These are phyloP conservation scores for Amphirosellinia nigrospora DNA, from an alignment of 495 filamentous ascomycete genomes.

Conservation along the genomic window DNA sequence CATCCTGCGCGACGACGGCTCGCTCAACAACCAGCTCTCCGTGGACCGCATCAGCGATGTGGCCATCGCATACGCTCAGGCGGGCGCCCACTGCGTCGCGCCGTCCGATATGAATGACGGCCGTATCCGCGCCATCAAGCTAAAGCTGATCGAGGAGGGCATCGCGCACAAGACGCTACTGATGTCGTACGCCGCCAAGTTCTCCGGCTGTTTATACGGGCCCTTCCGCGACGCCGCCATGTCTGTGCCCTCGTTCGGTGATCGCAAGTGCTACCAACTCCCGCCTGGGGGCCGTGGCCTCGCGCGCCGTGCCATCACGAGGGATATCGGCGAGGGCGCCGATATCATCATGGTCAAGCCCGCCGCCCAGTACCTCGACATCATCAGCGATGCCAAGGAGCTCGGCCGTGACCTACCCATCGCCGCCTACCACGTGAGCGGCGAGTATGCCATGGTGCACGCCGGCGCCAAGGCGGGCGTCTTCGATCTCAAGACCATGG, in stretches of 20 bases:
- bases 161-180: slow-evolving; percentile 87
- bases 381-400: slow-evolving; percentile 95
- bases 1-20: slow-evolving; percentile 88
- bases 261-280: slow-evolving; percentile 94
- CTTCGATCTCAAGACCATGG: slow-evolving; percentile 96
- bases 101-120: slow-evolving; percentile 99
- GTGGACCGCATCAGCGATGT: slow-evolving; percentile 94
- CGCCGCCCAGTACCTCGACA: slow-evolving; percentile 90
- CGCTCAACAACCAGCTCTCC: slow-evolving; percentile 87
- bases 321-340: slow-evolving; percentile 91
- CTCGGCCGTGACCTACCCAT: slow-evolving; percentile 87
- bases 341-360: slow-evolving; percentile 99
- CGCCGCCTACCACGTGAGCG: slow-evolving; percentile 95
- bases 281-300: slow-evolving; percentile 92
- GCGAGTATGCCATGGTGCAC: slow-evolving; percentile 98
- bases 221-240: slow-evolving; percentile 97
- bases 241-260: slow-evolving; percentile 89
- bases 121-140: slow-evolving; percentile 92
- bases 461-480: slow-evolving; percentile 94
- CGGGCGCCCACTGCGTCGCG: slow-evolving; percentile 94
- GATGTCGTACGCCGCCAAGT: slow-evolving; percentile 98
- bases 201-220: slow-evolving; percentile 93
- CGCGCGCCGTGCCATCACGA: slow-evolving; percentile 85
- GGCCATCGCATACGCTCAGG: slow-evolving; percentile 87
- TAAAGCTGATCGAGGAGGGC: slow-evolving; percentile 90